Percentiles rank a stretch among this genome's conserved stretches.
These are phyloP conservation scores for Daldinia loculata DNA, from an alignment of 495 filamentous ascomycete species.

Conservation along the genomic window DNA sequence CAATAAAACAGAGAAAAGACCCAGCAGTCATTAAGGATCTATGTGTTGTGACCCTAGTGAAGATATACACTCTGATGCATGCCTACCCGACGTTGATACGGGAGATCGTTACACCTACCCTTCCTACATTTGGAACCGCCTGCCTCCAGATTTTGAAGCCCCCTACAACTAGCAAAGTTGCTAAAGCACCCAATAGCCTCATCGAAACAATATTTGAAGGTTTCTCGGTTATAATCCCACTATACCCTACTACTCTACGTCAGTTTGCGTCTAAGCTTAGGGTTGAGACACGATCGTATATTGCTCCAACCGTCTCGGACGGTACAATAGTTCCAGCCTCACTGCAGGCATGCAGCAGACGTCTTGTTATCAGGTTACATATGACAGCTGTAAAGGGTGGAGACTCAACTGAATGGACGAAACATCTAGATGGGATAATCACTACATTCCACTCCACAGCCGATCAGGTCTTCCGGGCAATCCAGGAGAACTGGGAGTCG, in stretches of 20 bases:
- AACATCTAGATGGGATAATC: constrained; percentile 66
- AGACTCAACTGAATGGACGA: constrained; percentile 75
- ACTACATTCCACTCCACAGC: constrained; percentile 70
- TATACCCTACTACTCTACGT: constrained; percentile 81
- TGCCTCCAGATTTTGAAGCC: constrained; percentile 73
- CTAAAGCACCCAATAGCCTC: constrained; percentile 53
- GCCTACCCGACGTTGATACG: constrained; percentile 82
- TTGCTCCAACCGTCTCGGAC: constrained; percentile 65
- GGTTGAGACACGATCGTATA: constrained; percentile 61
- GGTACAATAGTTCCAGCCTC: constrained; percentile 54
- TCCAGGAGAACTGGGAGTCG: constrained; percentile 82
- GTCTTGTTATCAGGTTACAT: constrained; percentile 72
- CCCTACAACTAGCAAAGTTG: constrained; percentile 51
- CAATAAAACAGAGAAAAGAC: constrained; percentile 70
- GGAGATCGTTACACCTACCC: constrained; percentile 84
- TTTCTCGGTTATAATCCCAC: constrained; percentile 72
- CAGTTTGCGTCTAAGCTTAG: constrained; percentile 75
- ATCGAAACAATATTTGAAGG: constrained; percentile 65
- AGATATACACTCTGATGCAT: constrained; percentile 82
- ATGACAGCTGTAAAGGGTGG: constrained; percentile 79
- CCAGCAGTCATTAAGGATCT: constrained; percentile 75
- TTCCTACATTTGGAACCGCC: constrained; percentile 75
- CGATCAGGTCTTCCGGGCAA: constrained; percentile 76
- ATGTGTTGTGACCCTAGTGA: constrained; percentile 75
- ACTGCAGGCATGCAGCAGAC: constrained; percentile 63